Conservation (phyloP, 164 flowering plant species). For the Umbellularia californica region DNA sequence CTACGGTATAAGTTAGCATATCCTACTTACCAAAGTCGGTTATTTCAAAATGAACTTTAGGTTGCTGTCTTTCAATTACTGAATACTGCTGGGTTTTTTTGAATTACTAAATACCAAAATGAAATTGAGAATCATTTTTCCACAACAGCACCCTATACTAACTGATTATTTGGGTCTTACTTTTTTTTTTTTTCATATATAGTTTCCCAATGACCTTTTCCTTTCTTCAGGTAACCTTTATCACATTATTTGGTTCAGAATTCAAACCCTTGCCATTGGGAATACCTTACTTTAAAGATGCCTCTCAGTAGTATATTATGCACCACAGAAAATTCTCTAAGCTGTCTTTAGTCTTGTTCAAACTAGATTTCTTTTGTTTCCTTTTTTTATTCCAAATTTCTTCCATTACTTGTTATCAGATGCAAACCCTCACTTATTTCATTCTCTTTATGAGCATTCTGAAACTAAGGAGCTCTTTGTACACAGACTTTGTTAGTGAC, state of each 20-base stretch:
- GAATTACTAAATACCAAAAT: not conserved
- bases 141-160: not conserved
- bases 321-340: not conserved
- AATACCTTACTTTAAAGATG: not conserved
- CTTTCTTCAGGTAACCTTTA: too few species aligned
- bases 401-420: not conserved
- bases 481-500: not conserved
- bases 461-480: not conserved
- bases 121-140: not conserved
- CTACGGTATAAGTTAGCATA: too few species aligned
- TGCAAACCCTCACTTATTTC: not conserved
- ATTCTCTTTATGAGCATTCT: not conserved
- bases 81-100: not conserved
- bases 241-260: not conserved
- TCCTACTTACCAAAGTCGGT: not conserved
- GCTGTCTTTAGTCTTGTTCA: not conserved
- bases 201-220: not conserved
- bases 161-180: not conserved
- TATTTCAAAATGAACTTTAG: not conserved
- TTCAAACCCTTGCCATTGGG: not conserved
- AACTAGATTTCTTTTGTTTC: not conserved
- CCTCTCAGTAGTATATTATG: not conserved
- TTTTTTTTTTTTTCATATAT: too few species aligned
- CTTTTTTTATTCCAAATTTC: not conserved
- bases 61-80: not conserved